Conservation (phyloP, 78 protist species). For the Paratrimastix pyriformis region DNA sequence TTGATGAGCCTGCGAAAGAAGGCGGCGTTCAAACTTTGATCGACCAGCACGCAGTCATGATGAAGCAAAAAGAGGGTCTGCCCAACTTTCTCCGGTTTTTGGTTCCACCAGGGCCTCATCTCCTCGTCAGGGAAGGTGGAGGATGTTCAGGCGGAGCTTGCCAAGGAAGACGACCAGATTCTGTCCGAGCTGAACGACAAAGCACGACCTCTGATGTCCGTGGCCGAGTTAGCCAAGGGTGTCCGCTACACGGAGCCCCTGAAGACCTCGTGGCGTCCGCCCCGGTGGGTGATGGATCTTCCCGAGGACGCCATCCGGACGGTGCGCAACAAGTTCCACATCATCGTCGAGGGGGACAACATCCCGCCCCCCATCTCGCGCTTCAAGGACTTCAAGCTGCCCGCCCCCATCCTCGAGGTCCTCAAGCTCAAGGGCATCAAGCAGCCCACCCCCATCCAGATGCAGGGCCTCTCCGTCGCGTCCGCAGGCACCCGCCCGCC, state of each 20-base stretch:
- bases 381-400: conserved; percentile 75
- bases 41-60: too few relatives aligned
- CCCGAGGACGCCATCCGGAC: neutral
- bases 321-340: conserved; percentile 55
- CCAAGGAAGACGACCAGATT: neutral
- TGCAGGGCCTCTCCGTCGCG: conserved; percentile 66
- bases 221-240: conserved; percentile 32
- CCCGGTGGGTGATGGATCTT: neutral
- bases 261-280: conserved; percentile 2
- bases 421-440: conserved; percentile 57
- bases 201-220: conserved; percentile 17
- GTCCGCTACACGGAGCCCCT: conserved; percentile 31
- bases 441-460: conserved; percentile 91
- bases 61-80: too few relatives aligned
- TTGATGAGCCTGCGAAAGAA: too few relatives aligned
- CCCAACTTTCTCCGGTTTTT: too few relatives aligned
- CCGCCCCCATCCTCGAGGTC: conserved; percentile 48
- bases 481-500: too few relatives aligned
- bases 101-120: too few relatives aligned
- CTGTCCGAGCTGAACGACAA: neutral
- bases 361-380: conserved; percentile 66
- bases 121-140: too few relatives aligned
- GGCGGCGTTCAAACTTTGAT: too few relatives aligned
- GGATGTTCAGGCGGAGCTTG: neutral
- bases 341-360: conserved; percentile 65